These are phyloP conservation scores for Arthrinium phaeospermum DNA, from an alignment of 2,329 filamentous ascomycete genomes.

Conservation along the genomic window DNA sequence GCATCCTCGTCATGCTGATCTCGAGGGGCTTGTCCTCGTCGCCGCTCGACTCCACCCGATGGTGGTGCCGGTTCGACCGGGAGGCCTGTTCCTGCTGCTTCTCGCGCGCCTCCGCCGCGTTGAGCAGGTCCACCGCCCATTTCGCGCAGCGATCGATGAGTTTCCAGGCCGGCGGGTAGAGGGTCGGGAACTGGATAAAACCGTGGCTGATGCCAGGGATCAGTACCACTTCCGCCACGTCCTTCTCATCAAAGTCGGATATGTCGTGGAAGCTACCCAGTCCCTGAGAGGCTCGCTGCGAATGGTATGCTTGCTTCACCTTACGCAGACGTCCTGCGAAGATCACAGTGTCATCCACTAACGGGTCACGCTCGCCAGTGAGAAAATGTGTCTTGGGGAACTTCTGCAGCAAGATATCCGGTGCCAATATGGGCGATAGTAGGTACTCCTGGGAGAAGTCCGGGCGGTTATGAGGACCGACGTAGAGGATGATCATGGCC, in stretches of 20 bases:
- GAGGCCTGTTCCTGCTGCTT: conserved; percentile 32
- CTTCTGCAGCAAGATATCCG: conserved; percentile 78
- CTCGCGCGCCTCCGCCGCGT: conserved; percentile 51
- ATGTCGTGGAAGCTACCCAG: conserved; percentile 52
- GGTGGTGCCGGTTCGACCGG: conserved; percentile 48
- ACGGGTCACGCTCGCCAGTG: conserved; percentile 91
- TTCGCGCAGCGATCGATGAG: conserved; percentile 78
- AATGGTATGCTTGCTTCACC: conserved; percentile 67
- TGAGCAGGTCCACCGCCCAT: conserved; percentile 84
- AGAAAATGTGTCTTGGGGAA: conserved; percentile 96
- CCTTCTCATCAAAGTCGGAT: conserved; percentile 71
- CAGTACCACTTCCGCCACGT: conserved; percentile 80
- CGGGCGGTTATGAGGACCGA: conserved; percentile 90
- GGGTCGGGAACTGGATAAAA: conserved; percentile 86
- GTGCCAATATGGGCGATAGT: conserved; percentile 87
- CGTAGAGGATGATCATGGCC: conserved; percentile 97
- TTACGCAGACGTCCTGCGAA: conserved; percentile 89
- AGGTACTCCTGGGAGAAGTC: conserved; percentile 93
- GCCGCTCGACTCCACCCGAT: conserved; percentile 67
- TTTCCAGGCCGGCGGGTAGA: conserved; percentile 91
- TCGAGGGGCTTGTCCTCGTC: conserved; percentile 85
- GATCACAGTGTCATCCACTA: conserved; percentile 96
- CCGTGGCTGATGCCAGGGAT: conserved; percentile 92
- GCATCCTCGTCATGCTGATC: conserved; percentile 69
- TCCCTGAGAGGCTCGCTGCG: conserved; percentile 58